A percentile compares a stretch with the other conserved stretches of the same genome.
Conservation (phyloP, 2,329 filamentous ascomycete species). For the Penicillium sp. region DNA sequence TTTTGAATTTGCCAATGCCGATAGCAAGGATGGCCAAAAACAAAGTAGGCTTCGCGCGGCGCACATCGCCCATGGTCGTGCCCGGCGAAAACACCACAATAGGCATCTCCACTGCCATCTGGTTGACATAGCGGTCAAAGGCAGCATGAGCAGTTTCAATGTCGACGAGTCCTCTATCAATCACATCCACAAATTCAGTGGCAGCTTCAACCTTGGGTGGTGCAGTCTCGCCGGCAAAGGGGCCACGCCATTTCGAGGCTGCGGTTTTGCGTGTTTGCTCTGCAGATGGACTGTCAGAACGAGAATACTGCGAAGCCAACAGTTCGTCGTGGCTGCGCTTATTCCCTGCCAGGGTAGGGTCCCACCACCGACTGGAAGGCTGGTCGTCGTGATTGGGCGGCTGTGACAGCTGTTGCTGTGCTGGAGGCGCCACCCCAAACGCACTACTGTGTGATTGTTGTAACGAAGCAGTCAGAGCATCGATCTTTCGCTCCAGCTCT, state of each 20-base stretch:
- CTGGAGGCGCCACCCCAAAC: conserved; percentile 9
- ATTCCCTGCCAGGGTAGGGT: conserved; percentile 21
- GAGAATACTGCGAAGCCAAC: conserved; percentile 24
- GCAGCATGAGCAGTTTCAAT: conserved; percentile 53
- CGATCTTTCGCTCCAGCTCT: conserved; percentile 89
- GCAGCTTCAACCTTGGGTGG: conserved; percentile 17
- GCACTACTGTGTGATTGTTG: conserved; percentile 52
- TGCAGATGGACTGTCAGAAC: conserved; percentile 20
- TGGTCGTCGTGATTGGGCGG: conserved; percentile 35
- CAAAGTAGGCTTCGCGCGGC: conserved; percentile 58
- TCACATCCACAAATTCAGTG: conserved; percentile 45
- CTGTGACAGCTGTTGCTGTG: conserved; percentile 20
- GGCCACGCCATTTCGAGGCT: conserved; percentile 22
- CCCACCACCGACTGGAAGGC: conserved; percentile 35
- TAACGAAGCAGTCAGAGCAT: conserved; percentile 77
- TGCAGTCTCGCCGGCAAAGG: conserved; percentile 13
- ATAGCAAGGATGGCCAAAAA: conserved; percentile 59
- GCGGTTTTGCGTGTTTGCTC: conserved; percentile 19
- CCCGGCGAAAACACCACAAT: conserved; percentile 57
- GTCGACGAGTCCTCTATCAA: conserved; percentile 53
- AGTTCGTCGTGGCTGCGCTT: conserved; percentile 34
- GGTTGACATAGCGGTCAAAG: conserved; percentile 56
- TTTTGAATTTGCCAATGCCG: conserved; percentile 52
- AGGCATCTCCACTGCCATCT: conserved; percentile 57
- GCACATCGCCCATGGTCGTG: conserved; percentile 54